phyloP scores from a whole-genome alignment of 2,329 filamentous ascomycete species.

The Penicillium rolfsii region DNA sequence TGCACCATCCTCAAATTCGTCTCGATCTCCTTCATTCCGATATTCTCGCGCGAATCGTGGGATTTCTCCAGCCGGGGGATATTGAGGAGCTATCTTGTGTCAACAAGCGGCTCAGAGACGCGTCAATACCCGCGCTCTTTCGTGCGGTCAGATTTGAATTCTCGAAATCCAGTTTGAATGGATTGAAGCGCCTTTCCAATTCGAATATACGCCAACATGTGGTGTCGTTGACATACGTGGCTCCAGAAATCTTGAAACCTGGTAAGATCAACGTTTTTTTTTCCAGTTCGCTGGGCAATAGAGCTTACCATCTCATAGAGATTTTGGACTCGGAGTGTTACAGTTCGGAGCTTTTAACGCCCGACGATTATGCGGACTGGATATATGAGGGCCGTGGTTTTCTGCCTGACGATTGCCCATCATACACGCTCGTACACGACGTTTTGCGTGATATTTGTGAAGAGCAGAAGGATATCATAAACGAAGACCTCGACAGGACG shows the following conservation, averaged over 20 bases:
- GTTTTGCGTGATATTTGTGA: conserved; percentile 3
- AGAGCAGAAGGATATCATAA: conserved; percentile 6
- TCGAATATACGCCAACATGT: conserved; percentile 8
- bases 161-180: conserved; percentile 4
- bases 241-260: background rate
- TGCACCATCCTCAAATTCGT: background rate
- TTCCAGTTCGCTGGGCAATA: background rate
- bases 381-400: background rate
- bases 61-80: background rate
- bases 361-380: conserved; percentile 1
- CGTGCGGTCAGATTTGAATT: conserved; percentile 8
- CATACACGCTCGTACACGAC: conserved; percentile 8
- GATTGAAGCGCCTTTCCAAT: background rate
- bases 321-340: background rate
- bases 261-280: background rate
- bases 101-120: conserved; percentile 7
- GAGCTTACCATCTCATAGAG: background rate
- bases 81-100: conserved; percentile 7
- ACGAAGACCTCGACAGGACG: background rate
- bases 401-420: background rate
- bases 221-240: conserved; percentile 1
- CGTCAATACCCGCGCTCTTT: conserved; percentile 1
- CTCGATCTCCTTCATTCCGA: background rate
- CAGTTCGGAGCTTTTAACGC: conserved; percentile 1
- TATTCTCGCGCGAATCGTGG: conserved; percentile 2